Base-by-base conservation (phyloP, 306 rosid species). In the Cucurbita argyrosperma region DNA sequence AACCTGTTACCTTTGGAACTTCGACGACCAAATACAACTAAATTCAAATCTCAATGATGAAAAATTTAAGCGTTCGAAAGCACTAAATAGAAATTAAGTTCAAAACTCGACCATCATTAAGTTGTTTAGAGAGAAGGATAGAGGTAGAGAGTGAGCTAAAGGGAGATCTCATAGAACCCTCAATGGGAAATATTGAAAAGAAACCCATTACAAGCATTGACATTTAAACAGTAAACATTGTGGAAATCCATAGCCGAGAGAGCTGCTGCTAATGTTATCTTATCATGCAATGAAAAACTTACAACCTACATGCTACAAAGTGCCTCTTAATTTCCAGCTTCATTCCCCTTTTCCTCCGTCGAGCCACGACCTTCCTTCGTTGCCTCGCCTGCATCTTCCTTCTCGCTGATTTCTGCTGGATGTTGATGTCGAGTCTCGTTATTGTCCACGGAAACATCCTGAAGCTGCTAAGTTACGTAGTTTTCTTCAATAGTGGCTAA, bases 391-490 rank as follows among this genome's bases (percentile, higher is more conserved):
- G 60, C 69, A 15, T 63, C 58, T 14, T 74, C 78, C 75, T 79
- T 57, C 15, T 64, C 70, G 21, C 16, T 56, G 45, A 38, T 74
- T 54, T 74, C 74, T 12, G 15, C 76, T 55, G 23, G 21, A 62
- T 49, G 77, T 46, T 70, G 21, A 62, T 35, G 72, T 46, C 58
- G 82, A 71, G 76, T 71, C 60, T 83, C 82, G 69, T 78, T 77
- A 10, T 42, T 65, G 56, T 89, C 85, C 61, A 21, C 80, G 26
- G 92, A 63, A 54, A 52, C 87, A 71, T 91, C 96, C 76, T 88
- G 86, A 74, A 91, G 89, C 97, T 95, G 88, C 84, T 64, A 69
- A 45, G 39, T 40, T 50, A 40, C 4, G 23, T 58, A 53, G 37
- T 26, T 43, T 69, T 13, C 59, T 23, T 50, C 40, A 69, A 30